Evolutionary conservation across 768 basidiomycete species (phyloP).

Genomic region (Mycena latifolia): DNA sequence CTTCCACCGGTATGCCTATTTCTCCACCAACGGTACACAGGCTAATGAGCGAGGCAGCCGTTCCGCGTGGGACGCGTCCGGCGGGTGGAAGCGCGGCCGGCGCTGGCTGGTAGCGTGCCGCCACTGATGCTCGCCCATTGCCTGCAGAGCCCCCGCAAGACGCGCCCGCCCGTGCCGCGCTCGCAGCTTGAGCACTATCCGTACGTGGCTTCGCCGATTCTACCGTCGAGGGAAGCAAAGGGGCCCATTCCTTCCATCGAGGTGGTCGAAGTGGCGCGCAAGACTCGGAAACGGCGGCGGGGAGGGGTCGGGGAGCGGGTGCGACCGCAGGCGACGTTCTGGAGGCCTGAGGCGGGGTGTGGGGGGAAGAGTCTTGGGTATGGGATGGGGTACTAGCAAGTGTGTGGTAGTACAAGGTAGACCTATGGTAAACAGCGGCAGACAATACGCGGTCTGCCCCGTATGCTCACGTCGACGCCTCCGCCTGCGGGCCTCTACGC

Average conservation of each 20-base stretch:
- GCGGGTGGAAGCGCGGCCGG: constrained; percentile 15
- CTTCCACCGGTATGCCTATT: constrained; percentile 34
- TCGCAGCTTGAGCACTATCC: constrained; percentile 47
- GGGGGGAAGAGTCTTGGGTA: constrained; percentile 56
- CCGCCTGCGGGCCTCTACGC: constrained; percentile 58
- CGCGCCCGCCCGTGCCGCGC: constrained; percentile 55
- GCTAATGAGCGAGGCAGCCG: constrained; percentile 18
- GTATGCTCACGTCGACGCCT: constrained; percentile 57
- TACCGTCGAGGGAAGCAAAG: not conserved
- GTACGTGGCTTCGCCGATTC: constrained; percentile 38
- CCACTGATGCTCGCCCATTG: constrained; percentile 46
- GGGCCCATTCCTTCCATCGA: constrained; percentile 21
- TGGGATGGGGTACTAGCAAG: constrained; percentile 51
- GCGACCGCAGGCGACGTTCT: constrained; percentile 53
- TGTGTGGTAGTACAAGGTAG: no score
- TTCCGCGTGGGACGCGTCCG: constrained; percentile 30
- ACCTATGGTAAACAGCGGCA: not conserved
- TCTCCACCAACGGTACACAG: not conserved
- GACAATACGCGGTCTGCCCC: not conserved
- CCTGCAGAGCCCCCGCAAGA: constrained; percentile 48
- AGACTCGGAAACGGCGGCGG: constrained; percentile 13
- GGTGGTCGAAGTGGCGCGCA: constrained; percentile 7
- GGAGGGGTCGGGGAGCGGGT: constrained; percentile 37
- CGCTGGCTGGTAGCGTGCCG: constrained; percentile 28
- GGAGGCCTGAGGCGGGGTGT: constrained; percentile 50